These are phyloP conservation scores for Eucalyptus brandiana DNA, from an alignment of 345 rosid species.

Conservation along the genomic window DNA sequence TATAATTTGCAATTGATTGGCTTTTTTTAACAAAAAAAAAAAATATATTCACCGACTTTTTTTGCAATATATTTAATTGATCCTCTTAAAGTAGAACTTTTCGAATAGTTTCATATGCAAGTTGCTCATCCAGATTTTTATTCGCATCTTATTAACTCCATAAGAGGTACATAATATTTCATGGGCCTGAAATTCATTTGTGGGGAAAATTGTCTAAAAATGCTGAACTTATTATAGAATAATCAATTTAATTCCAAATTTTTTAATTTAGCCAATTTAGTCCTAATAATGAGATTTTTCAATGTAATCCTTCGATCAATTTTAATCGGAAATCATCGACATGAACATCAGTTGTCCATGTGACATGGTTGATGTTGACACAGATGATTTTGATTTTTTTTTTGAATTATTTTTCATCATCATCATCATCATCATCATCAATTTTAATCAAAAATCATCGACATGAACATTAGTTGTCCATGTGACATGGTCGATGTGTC, in stretches of 20 bases:
- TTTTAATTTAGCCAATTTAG: neutral
- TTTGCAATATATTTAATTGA: neutral
- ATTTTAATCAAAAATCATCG: too few relatives aligned
- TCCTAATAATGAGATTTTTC: neutral
- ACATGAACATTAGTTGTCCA: neutral
- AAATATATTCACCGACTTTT: neutral
- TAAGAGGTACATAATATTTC: neutral
- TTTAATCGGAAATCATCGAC: neutral
- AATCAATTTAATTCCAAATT: too few relatives aligned
- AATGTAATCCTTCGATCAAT: too few relatives aligned
- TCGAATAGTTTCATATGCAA: neutral
- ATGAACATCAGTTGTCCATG: too few relatives aligned
- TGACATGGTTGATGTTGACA: too few relatives aligned
- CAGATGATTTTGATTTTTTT: too few relatives aligned
- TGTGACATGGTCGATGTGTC: too few relatives aligned
- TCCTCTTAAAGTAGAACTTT: neutral
- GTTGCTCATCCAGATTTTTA: neutral
- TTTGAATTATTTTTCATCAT: too few relatives aligned
- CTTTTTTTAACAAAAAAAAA: neutral
- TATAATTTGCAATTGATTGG: neutral
- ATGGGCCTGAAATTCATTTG: neutral
- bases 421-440: too few relatives aligned
- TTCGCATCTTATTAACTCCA: neutral
- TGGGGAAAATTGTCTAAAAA: neutral
- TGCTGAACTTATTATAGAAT: neutral